Percentiles rank a stretch among this genome's conserved stretches.
Evolutionary conservation across 257 asterid genomes (phyloP).

Genomic region (Penstemon davidsonii): DNA sequence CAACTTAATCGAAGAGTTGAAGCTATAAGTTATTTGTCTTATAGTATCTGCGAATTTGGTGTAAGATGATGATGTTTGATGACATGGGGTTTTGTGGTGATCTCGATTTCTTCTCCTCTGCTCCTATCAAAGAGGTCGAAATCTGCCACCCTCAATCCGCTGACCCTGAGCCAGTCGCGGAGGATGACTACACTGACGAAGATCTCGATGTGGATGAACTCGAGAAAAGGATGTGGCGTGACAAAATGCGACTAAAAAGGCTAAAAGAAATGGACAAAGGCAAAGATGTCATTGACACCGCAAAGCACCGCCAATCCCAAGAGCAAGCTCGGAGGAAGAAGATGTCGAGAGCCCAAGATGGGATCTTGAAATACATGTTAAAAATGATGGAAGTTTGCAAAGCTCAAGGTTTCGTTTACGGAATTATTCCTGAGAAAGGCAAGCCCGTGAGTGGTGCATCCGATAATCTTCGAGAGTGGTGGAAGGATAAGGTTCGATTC

Average conservation of each 20-base stretch:
- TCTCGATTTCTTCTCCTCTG: conserved; percentile 63
- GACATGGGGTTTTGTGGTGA: conserved; percentile 75
- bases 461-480: conserved; percentile 86
- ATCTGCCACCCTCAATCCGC: conserved; percentile 37
- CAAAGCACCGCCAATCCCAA: conserved; percentile 76
- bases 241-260: conserved; percentile 64
- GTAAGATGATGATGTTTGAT: conserved; percentile 72
- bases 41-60: not conserved
- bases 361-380: conserved; percentile 86
- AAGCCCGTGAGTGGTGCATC: conserved; percentile 93
- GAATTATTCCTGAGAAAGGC: conserved; percentile 92
- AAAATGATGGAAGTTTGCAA: conserved; percentile 96
- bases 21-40: conserved; percentile 8
- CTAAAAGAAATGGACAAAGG: conserved; percentile 69
- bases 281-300: conserved; percentile 55
- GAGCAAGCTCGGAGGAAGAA: conserved; percentile 95
- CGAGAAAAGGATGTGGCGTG: conserved; percentile 86
- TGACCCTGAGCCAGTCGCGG: conserved; percentile 49
- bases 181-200: conserved; percentile 76
- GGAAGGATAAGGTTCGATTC: conserved; percentile 88
- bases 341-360: conserved; percentile 95
- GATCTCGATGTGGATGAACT: conserved; percentile 84
- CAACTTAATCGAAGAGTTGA: conserved; percentile 12
- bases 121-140: conserved; percentile 52
- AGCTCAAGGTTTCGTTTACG: conserved; percentile 93